Conservation (phyloP, 2,329 filamentous ascomycete genomes). For the Elsinoe necatrix region DNA sequence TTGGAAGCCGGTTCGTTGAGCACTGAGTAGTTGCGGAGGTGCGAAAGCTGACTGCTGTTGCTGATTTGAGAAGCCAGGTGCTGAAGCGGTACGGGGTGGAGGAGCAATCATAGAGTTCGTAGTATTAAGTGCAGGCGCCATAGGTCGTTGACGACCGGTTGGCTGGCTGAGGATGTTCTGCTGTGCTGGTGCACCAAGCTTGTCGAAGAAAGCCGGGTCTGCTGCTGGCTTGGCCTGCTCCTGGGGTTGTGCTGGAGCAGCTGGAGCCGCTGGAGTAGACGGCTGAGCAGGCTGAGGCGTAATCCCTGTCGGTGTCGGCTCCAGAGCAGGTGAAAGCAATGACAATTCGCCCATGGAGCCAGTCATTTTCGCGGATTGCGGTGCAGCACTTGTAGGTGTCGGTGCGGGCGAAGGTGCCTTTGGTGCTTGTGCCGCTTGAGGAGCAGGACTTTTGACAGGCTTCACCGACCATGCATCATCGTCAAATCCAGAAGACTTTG, state of each 20-base stretch:
- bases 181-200: constrained; percentile 34
- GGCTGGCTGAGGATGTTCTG: constrained; percentile 31
- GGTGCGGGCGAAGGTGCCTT: constrained; percentile 33
- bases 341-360: constrained; percentile 63
- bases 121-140: constrained; percentile 21
- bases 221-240: constrained; percentile 24
- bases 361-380: constrained; percentile 45
- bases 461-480: constrained; percentile 98
- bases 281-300: constrained; percentile 35
- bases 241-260: constrained; percentile 34
- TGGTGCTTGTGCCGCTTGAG: constrained; percentile 26
- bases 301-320: constrained; percentile 45
- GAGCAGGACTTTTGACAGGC: constrained; percentile 53
- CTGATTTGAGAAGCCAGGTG: constrained; percentile 58
- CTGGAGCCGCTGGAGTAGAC: constrained; percentile 24
- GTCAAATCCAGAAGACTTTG: constrained; percentile 63
- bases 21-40: constrained; percentile 52
- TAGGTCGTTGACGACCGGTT: constrained; percentile 16
- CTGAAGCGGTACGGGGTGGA: constrained; percentile 76
- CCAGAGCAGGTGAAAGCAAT: constrained; percentile 51
- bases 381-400: constrained; percentile 22
- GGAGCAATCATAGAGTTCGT: constrained; percentile 60
- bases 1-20: constrained; percentile 15
- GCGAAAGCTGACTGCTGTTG: constrained; percentile 61
- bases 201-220: constrained; percentile 43